These are phyloP conservation scores for Musa schizocarpa DNA, from an alignment of 176 grass and related monocot species.

Conservation along the genomic window DNA sequence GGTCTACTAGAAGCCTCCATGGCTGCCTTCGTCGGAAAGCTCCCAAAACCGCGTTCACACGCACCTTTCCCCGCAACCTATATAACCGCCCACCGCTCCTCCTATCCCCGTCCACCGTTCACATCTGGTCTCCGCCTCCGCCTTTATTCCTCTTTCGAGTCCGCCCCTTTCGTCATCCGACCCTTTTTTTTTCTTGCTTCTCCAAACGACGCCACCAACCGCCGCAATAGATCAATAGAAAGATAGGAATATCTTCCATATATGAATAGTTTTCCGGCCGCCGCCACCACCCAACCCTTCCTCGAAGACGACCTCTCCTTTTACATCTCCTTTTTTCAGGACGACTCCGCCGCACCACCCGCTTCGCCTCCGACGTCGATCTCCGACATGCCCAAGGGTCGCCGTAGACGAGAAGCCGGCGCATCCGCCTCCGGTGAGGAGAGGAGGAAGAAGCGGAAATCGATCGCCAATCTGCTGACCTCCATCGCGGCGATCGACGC, in stretches of 20 bases:
- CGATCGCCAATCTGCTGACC: constrained; percentile 59
- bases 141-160: neutral
- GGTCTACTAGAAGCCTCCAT: too few species aligned
- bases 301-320: constrained; percentile 60
- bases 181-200: too few species aligned
- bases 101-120: neutral
- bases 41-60: too few species aligned
- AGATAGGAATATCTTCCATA: neutral
- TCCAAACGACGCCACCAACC: neutral
- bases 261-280: constrained; percentile 11
- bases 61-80: too few species aligned
- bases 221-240: neutral
- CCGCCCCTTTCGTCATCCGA: too few species aligned
- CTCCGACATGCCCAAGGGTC: constrained; percentile 47
- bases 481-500: constrained; percentile 60
- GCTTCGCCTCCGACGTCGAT: neutral
- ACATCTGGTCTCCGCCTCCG: neutral
- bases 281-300: neutral
- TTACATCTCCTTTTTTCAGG: constrained; percentile 70
- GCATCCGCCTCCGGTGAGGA: constrained; percentile 12
- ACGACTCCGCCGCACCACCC: constrained; percentile 14
- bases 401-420: constrained; percentile 9
- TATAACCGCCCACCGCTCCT: too few species aligned
- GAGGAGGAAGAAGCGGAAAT: constrained; percentile 46
- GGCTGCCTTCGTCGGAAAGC: too few species aligned